Conservation (phyloP, 2,329 filamentous ascomycete genomes). For the Alternaria alternata region DNA sequence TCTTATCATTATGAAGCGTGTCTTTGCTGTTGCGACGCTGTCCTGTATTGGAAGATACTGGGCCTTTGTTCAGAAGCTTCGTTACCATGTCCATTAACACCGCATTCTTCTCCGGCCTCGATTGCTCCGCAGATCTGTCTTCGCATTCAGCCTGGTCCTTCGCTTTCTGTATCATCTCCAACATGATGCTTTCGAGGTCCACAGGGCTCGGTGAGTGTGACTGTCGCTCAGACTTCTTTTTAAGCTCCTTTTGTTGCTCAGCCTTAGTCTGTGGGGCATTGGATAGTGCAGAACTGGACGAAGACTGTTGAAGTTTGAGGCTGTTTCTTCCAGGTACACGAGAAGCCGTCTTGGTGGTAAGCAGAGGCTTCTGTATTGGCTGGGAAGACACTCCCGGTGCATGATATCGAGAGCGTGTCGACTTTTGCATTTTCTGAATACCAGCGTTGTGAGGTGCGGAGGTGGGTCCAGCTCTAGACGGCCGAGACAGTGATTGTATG, state of each 20-base stretch:
- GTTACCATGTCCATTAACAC: slow-evolving; percentile 35
- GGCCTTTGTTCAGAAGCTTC: slow-evolving; percentile 35
- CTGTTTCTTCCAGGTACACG: not conserved
- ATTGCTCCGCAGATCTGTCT: not conserved
- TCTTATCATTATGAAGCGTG: slow-evolving; percentile 16
- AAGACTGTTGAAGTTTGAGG: not conserved
- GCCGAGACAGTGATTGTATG: not conserved
- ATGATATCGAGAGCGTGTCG: not conserved
- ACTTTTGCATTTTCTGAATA: slow-evolving; percentile 15
- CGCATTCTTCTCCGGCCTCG: slow-evolving; percentile 21
- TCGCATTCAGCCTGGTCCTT: slow-evolving; percentile 5
- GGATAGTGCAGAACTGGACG: slow-evolving; percentile 2
- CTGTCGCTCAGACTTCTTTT: slow-evolving; percentile 33
- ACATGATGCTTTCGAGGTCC: slow-evolving; percentile 35
- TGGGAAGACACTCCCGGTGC: not conserved
- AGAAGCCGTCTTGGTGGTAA: not conserved
- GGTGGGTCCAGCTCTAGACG: not conserved
- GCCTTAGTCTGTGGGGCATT: slow-evolving; percentile 40
- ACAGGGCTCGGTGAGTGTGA: slow-evolving; percentile 21
- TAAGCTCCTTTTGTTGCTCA: slow-evolving; percentile 40
- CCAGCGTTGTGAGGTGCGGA: not conserved
- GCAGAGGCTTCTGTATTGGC: not conserved
- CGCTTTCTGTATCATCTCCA: slow-evolving; percentile 24
- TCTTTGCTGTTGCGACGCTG: slow-evolving; percentile 25
- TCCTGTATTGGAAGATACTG: slow-evolving; percentile 14